Evolutionary conservation across 805 yeast genomes (phyloP).

Genomic region (Lipomyces anomalus): DNA sequence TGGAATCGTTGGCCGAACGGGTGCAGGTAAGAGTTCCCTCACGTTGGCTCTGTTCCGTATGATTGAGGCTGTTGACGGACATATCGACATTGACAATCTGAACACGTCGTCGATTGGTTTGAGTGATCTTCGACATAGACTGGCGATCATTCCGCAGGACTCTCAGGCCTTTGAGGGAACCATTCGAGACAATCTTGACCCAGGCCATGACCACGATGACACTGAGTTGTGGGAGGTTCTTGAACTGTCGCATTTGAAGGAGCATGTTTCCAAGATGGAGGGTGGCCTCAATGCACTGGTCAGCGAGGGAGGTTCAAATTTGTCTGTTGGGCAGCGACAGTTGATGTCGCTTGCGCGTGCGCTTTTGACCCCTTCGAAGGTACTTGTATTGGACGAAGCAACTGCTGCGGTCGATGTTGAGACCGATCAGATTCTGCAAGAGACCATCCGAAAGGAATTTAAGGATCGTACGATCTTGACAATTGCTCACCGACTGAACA

Average conservation of each 20-base stretch:
- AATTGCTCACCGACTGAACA: constrained; percentile 84
- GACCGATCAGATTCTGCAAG: constrained; percentile 73
- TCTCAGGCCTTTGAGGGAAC: constrained; percentile 89
- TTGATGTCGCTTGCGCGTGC: constrained; percentile 80
- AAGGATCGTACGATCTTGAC: constrained; percentile 74
- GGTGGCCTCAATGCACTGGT: constrained; percentile 52
- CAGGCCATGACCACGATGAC: constrained; percentile 60
- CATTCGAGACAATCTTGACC: constrained; percentile 80
- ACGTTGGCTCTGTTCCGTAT: constrained; percentile 80
- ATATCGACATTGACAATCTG: constrained; percentile 64
- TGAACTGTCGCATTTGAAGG: constrained; percentile 70
- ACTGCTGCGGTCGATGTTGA: constrained; percentile 85
- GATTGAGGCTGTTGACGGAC: constrained; percentile 70
- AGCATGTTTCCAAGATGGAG: constrained; percentile 52
- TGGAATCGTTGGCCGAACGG: constrained; percentile 96
- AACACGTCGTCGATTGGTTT: constrained; percentile 66
- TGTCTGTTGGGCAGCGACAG: constrained; percentile 86
- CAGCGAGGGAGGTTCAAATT: constrained; percentile 75
- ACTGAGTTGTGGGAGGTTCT: constrained; percentile 79
- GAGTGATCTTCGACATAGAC: constrained; percentile 64
- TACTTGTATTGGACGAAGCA: constrained; percentile 82
- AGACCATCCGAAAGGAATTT: constrained; percentile 70
- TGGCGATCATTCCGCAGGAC: constrained; percentile 90
- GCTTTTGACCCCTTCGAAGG: constrained; percentile 64
- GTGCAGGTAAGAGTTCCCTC: constrained; percentile 89